Evolutionary conservation across 139 green algal species (phyloP).

Genomic region (Micromonas commoda): DNA sequence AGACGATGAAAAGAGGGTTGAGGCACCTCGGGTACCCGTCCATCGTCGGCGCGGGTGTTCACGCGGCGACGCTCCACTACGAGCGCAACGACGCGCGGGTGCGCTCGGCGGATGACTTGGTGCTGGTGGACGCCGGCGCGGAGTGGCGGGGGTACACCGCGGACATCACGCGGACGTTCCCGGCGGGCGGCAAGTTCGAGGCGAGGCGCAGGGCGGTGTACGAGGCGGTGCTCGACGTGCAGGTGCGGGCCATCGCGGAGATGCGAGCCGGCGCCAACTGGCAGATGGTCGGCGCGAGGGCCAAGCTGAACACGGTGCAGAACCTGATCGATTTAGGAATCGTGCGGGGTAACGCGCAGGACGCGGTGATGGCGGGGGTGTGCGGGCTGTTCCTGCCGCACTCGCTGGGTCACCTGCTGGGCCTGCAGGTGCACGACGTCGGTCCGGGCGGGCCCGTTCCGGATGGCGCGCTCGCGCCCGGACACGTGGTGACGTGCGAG

Average conservation of each 20-base stretch:
- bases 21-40: constrained; percentile 33
- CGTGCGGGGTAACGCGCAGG: neutral
- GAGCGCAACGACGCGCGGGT: constrained; percentile 21
- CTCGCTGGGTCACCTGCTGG: constrained; percentile 27
- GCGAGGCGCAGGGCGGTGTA: constrained; percentile 38
- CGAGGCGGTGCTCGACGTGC: constrained; percentile 38
- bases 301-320: neutral
- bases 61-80: constrained; percentile 47
- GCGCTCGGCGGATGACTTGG: constrained; percentile 27
- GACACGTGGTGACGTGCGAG: constrained; percentile 48
- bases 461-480: constrained; percentile 30
- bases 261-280: neutral
- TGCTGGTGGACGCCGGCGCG: constrained; percentile 47
- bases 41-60: constrained; percentile 46
- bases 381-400: constrained; percentile 48
- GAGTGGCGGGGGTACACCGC: constrained; percentile 49
- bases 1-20: constrained; percentile 20
- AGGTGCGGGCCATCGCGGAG: constrained; percentile 25
- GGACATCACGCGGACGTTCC: constrained; percentile 51
- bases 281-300: neutral
- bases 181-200: constrained; percentile 36
- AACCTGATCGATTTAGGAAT: neutral
- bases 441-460: constrained; percentile 21
- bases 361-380: neutral
- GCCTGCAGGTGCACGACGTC: constrained; percentile 48